phyloP scores from a whole-genome alignment of 176 grass and related monocot species.

The Panicum miliaceum region DNA sequence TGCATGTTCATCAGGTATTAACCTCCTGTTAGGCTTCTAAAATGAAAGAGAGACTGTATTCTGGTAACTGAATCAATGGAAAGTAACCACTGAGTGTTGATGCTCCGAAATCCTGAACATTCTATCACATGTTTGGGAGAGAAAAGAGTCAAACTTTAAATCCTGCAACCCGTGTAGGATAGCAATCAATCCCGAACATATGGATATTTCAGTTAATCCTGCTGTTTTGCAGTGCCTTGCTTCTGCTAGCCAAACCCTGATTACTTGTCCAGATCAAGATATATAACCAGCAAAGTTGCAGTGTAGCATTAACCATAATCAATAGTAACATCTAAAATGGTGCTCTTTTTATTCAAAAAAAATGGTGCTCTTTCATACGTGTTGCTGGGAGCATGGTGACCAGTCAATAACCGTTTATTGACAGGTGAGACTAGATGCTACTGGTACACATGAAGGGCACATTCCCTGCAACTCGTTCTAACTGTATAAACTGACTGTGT shows the following conservation, averaged over 20 bases:
- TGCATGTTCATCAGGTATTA: neutral
- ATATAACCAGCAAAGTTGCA: neutral
- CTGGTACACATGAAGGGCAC: neutral
- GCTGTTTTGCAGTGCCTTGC: neutral
- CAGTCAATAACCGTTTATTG: neutral
- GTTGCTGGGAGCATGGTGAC: neutral
- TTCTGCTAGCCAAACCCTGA: neutral
- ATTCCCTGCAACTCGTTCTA: neutral
- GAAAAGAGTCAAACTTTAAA: neutral
- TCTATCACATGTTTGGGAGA: neutral
- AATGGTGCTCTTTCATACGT: neutral
- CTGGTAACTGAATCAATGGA: too few species aligned
- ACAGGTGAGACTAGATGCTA: neutral
- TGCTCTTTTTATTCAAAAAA: neutral
- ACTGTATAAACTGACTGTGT: neutral
- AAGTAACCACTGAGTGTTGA: neutral
- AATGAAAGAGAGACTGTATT: neutral
- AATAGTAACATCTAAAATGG: neutral
- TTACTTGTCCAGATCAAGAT: neutral
- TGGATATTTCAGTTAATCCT: neutral
- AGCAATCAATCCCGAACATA: neutral
- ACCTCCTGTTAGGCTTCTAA: neutral
- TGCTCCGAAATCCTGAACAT: neutral
- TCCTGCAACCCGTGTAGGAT: neutral
- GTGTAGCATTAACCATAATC: neutral